Conservation (phyloP, 164 flowering plant species). For the Piper longum region DNA sequence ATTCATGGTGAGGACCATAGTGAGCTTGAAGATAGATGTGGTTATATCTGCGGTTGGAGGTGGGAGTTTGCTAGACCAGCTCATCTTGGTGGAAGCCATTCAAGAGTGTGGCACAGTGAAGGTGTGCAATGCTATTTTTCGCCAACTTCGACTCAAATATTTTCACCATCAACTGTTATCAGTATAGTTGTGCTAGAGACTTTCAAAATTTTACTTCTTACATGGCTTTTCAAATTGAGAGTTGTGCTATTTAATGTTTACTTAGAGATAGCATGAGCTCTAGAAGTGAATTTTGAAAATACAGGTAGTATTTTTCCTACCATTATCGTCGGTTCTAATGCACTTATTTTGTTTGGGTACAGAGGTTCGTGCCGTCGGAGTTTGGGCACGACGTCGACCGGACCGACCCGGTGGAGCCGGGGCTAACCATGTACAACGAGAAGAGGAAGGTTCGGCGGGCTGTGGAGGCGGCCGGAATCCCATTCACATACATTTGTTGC, state of each 20-base stretch:
- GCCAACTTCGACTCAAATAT: not conserved
- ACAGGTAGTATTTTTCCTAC: no score
- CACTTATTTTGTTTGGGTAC: not conserved
- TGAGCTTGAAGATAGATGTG: slow-evolving; percentile 31
- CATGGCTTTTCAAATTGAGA: no score
- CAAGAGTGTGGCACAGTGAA: slow-evolving; percentile 41
- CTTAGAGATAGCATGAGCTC: no score
- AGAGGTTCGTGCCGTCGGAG: slow-evolving; percentile 74
- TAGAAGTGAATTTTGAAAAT: no score
- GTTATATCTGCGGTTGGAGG: slow-evolving; percentile 70
- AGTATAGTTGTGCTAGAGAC: no score
- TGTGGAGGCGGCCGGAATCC: slow-evolving; percentile 30
- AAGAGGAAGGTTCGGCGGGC: slow-evolving; percentile 34
- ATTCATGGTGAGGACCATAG: slow-evolving; percentile 32
- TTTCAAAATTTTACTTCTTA: not conserved
- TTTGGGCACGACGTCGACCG: slow-evolving; percentile 67
- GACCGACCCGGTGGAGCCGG: slow-evolving; percentile 66
- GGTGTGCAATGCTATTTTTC: slow-evolving; percentile 15
- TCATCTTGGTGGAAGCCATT: slow-evolving; percentile 32
- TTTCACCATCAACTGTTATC: no score
- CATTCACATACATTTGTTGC: slow-evolving; percentile 61
- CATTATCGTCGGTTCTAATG: not conserved
- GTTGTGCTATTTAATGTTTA: no score
- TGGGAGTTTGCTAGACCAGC: slow-evolving; percentile 25
- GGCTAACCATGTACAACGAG: slow-evolving; percentile 42